These are phyloP conservation scores for Tuctoria greenei DNA, from an alignment of 176 grass and related monocot genomes.

Conservation along the genomic window DNA sequence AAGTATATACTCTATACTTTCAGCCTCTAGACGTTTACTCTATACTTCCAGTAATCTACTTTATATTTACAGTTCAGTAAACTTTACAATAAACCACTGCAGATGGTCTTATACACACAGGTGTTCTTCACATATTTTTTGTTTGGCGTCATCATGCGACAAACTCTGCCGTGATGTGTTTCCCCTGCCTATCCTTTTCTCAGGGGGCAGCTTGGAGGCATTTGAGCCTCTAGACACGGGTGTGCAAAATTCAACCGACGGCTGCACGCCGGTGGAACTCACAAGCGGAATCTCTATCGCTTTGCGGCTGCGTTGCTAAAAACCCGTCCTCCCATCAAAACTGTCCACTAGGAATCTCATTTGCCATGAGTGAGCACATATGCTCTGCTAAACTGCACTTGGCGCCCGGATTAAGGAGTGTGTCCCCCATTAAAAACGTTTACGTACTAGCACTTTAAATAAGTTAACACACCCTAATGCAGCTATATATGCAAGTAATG, in stretches of 20 bases:
- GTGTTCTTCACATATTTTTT: not conserved
- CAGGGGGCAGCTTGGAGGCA: conserved; percentile 31
- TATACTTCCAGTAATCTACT: too few relatives aligned
- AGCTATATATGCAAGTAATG: conserved; percentile 23
- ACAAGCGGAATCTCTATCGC: not conserved
- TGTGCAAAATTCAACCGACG: conserved; percentile 10
- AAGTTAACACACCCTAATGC: not conserved
- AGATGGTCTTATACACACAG: not conserved
- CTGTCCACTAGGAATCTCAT: not conserved
- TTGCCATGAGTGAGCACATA: not conserved
- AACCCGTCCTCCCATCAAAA: not conserved
- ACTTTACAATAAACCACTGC: too few relatives aligned
- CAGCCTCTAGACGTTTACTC: too few relatives aligned
- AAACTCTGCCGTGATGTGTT: not conserved
- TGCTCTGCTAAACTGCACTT: not conserved
- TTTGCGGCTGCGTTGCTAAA: not conserved
- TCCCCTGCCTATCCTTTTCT: not conserved
- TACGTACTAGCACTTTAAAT: not conserved
- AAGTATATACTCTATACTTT: too few relatives aligned
- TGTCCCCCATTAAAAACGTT: not conserved
- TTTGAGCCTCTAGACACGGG: conserved; percentile 38
- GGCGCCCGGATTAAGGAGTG: conserved; percentile 7
- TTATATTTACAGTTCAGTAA: too few relatives aligned
- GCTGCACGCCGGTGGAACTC: conserved; percentile 12
- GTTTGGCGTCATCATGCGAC: not conserved